These are phyloP conservation scores for Xerocomellus chrysenteron DNA, from an alignment of 768 basidiomycete genomes.

Conservation along the genomic window DNA sequence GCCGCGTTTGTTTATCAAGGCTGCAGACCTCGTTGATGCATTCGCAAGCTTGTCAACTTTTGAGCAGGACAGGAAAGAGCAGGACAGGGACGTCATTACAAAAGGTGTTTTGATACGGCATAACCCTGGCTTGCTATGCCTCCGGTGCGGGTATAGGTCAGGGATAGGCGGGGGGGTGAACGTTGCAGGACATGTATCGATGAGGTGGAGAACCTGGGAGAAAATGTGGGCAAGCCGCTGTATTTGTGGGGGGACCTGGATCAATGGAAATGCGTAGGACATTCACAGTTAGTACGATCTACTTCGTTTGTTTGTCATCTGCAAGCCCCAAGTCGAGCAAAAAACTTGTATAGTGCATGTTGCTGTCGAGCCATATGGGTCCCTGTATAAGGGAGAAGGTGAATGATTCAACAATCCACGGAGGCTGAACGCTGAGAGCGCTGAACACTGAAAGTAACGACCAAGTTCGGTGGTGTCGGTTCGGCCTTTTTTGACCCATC, in stretches of 20 bases:
- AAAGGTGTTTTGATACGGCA: conserved; percentile 52
- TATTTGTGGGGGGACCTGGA: conserved; percentile 73
- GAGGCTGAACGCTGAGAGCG: no score
- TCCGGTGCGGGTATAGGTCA: conserved; percentile 63
- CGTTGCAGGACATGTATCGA: conserved; percentile 35
- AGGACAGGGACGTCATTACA: conserved; percentile 57
- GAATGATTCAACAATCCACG: no score
- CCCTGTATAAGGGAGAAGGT: no score
- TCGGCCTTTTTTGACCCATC: no score
- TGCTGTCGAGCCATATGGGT: no score
- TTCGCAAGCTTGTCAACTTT: conserved; percentile 42
- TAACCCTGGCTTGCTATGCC: conserved; percentile 44
- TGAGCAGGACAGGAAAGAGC: conserved; percentile 39
- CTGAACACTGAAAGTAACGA: no score
- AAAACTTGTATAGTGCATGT: not conserved
- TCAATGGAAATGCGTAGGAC: conserved; percentile 16
- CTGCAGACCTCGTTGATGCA: conserved; percentile 68
- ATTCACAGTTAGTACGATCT: not conserved
- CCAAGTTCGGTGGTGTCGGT: no score
- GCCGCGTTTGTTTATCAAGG: conserved; percentile 68
- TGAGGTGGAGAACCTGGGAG: conserved; percentile 63
- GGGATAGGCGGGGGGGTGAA: conserved; percentile 38
- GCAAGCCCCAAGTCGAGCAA: not conserved
- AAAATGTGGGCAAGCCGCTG: conserved; percentile 58
- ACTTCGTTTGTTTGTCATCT: not conserved